A percentile compares a stretch with the other conserved stretches of the same genome.
Conservation (phyloP, 805 yeast species). For the Candida khao-thaluensis region DNA sequence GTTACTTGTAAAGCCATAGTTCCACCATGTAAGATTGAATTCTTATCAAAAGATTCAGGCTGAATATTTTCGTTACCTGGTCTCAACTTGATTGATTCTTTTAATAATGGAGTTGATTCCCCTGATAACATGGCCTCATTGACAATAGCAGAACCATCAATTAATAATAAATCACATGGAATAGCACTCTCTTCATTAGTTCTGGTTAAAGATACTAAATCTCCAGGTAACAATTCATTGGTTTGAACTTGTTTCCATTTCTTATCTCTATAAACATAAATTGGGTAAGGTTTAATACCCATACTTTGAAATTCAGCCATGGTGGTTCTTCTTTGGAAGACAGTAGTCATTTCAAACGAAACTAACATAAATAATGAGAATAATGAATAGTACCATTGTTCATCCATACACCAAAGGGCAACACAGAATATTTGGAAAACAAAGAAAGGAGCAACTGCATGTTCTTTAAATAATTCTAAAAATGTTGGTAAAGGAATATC, state of each 20-base stretch:
- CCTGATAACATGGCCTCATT: constrained; percentile 99
- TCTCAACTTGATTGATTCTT: constrained; percentile 85
- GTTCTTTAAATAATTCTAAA: constrained; percentile 87
- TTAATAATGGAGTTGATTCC: constrained; percentile 94
- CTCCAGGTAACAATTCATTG: constrained; percentile 84
- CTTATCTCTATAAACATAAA: constrained; percentile 67
- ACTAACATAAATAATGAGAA: constrained; percentile 90
- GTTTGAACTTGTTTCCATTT: constrained; percentile 72
- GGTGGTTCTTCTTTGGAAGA: constrained; percentile 91
- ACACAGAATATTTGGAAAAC: constrained; percentile 96
- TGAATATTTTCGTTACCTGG: constrained; percentile 68
- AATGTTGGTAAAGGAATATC: constrained; percentile 96
- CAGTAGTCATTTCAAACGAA: constrained; percentile 90
- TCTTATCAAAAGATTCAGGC: constrained; percentile 82
- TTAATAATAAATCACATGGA: constrained; percentile 86
- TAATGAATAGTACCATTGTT: constrained; percentile 92
- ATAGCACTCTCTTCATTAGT: constrained; percentile 88
- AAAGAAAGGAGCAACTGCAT: constrained; percentile 97
- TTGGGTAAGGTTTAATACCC: constrained; percentile 90
- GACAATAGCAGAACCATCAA: constrained; percentile 91
- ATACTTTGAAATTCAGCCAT: constrained; percentile 94
- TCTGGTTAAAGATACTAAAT: constrained; percentile 81
- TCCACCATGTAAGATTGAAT: constrained; percentile 90
- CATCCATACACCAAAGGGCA: constrained; percentile 94
- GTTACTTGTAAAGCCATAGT: constrained; percentile 93